These are phyloP conservation scores for Dendrobium huoshanense DNA, from an alignment of 106 monocot genomes.

Conservation along the genomic window DNA sequence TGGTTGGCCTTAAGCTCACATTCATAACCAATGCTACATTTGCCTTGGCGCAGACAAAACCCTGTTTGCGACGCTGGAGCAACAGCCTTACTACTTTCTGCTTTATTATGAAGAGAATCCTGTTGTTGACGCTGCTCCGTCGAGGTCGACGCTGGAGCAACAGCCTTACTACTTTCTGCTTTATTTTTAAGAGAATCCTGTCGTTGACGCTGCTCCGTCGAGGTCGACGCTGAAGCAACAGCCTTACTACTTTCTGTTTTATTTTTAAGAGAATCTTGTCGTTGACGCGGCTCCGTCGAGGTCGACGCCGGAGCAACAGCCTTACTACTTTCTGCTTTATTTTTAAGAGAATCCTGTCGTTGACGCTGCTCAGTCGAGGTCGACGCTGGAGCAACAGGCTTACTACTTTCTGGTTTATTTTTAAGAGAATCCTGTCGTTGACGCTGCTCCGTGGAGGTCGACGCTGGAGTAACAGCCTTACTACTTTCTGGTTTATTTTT, in stretches of 20 bases:
- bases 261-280: no score
- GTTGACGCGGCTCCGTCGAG: no score
- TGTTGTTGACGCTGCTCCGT: conserved; percentile 37
- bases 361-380: no score
- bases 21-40: conserved; percentile 43
- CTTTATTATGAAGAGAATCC: conserved; percentile 34
- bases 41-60: conserved; percentile 68
- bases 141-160: conserved; percentile 16
- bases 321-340: no score
- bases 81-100: conserved; percentile 23
- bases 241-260: conserved; percentile 13
- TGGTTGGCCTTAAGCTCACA: conserved; percentile 90
- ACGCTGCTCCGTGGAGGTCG: no score
- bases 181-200: not conserved
- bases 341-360: no score
- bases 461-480: no score
- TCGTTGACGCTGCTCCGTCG: conserved; percentile 77
- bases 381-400: no score
- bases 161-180: conserved; percentile 13
- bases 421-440: no score
- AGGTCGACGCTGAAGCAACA: conserved; percentile 30
- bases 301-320: no score
- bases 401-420: no score
- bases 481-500: no score
- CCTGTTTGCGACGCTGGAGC: conserved; percentile 42